phyloP scores from a whole-genome alignment of 2,329 filamentous ascomycete genomes.

The Neopestalotiopsis rosae region DNA sequence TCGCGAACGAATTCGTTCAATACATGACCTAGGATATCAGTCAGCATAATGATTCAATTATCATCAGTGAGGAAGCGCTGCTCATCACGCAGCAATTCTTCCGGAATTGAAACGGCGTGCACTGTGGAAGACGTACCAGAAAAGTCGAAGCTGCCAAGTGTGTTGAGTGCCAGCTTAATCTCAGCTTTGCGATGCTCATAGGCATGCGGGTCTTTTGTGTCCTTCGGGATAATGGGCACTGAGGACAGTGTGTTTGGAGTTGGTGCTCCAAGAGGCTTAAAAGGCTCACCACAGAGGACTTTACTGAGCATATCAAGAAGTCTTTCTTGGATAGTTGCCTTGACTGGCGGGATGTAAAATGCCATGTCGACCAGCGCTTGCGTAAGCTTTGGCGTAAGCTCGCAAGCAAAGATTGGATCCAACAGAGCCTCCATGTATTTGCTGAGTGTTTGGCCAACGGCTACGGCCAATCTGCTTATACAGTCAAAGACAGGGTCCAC shows the following conservation, averaged over 20 bases:
- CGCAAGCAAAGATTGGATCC: slow-evolving; percentile 96
- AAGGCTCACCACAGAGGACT: slow-evolving; percentile 89
- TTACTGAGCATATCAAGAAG: slow-evolving; percentile 93
- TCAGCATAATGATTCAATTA: slow-evolving; percentile 17
- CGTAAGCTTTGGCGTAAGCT: slow-evolving; percentile 89
- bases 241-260: slow-evolving; percentile 80
- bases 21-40: slow-evolving; percentile 70
- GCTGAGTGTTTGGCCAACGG: slow-evolving; percentile 93
- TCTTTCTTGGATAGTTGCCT: slow-evolving; percentile 90
- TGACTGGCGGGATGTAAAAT: slow-evolving; percentile 96
- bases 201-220: slow-evolving; percentile 83
- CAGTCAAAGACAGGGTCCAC: slow-evolving; percentile 92
- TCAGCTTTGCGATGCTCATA: slow-evolving; percentile 83
- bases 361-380: slow-evolving; percentile 98
- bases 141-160: slow-evolving; percentile 97
- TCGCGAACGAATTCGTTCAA: slow-evolving; percentile 98
- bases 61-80: background rate
- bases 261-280: slow-evolving; percentile 89
- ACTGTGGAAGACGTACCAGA: slow-evolving; percentile 49
- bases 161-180: slow-evolving; percentile 91
- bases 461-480: slow-evolving; percentile 93
- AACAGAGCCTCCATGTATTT: slow-evolving; percentile 98
- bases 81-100: background rate
- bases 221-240: slow-evolving; percentile 83
- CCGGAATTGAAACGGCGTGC: background rate